These are phyloP conservation scores for Epichloe typhina DNA, from an alignment of 2,329 filamentous ascomycete species.

Conservation along the genomic window DNA sequence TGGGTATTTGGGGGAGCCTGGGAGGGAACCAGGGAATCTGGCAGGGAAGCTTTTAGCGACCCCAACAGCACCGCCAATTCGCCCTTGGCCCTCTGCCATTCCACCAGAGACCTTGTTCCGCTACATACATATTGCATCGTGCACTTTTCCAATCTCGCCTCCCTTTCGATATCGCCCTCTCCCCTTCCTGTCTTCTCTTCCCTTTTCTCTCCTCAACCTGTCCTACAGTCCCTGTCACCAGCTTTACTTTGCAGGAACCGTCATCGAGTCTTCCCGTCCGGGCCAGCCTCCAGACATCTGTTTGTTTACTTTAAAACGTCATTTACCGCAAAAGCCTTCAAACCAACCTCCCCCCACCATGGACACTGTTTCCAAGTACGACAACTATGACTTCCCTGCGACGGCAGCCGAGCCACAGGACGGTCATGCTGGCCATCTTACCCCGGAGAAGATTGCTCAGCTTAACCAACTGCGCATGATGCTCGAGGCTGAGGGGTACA, in stretches of 20 bases:
- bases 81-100: not conserved
- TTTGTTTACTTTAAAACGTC: not conserved
- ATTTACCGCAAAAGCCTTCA: not conserved
- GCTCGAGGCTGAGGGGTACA: conserved; percentile 75
- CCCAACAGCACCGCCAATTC: not conserved
- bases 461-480: conserved; percentile 72
- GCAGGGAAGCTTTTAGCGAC: not conserved
- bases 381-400: conserved; percentile 87
- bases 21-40: not conserved
- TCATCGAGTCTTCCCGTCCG: not conserved
- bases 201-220: not conserved
- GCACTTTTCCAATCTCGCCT: not conserved
- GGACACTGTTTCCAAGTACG: conserved; percentile 77
- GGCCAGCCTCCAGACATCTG: not conserved
- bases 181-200: not conserved
- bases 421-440: conserved; percentile 84
- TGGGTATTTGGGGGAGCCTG: not conserved
- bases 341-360: conserved; percentile 21
- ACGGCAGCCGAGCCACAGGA: conserved; percentile 53
- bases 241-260: not conserved
- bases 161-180: not conserved
- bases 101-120: not conserved
- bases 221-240: not conserved
- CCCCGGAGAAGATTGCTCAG: conserved; percentile 75
- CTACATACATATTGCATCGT: not conserved